Base-by-base conservation (phyloP, 352 stramenopile genomes). In the Pythium brassicae region DNA sequence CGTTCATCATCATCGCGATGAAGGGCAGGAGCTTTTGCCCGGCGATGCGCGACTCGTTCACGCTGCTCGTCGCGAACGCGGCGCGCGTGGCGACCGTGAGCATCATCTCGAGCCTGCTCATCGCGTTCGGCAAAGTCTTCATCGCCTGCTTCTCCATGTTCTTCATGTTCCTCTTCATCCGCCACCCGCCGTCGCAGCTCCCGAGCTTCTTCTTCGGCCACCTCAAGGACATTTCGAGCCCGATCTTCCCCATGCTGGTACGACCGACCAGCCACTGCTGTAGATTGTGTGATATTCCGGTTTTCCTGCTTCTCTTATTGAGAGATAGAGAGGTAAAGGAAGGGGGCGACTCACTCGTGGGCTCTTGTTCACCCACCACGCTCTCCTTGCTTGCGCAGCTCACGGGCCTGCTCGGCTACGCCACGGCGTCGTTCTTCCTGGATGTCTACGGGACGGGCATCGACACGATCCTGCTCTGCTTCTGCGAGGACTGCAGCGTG, bases 21-120 rank as follows among this genome's bases (percentile, higher is more conserved):
- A 95, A 90, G 68, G 88, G 89, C 42, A 60, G 55, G 29, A 82
- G 73, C 61, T 96, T 97, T 64, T 95, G 85, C 63, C 87, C 78
- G 35, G 85, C 88, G 29, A 94, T 96, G 62, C 97, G 95, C 45
- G 83, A 96, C 65, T 94, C 94, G 42, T 99, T 99, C 70, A 93
- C 94, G 57, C 76, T 99, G 37, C 92, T 99, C 29, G 72, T 98
- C 39, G 84, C 93, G 34, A 99, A 99, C 76, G 87, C 96, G 25
- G 76, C 83, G 47, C 84, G 94, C 9, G 88, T 99, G 47, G 82
- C 82, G 27, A 92, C 83, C 7, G 84, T 95, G 52, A 89, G 74
- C 55, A 78, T 94, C 65, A 73, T 96, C 62, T 78, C 83, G 23
- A 73, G 70, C 22, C 88, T 97, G 68, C 77, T 97, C 22, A 77